Evolutionary conservation across 2,329 filamentous ascomycete species (phyloP).

Genomic region (Salinomyces thailandicus): DNA sequence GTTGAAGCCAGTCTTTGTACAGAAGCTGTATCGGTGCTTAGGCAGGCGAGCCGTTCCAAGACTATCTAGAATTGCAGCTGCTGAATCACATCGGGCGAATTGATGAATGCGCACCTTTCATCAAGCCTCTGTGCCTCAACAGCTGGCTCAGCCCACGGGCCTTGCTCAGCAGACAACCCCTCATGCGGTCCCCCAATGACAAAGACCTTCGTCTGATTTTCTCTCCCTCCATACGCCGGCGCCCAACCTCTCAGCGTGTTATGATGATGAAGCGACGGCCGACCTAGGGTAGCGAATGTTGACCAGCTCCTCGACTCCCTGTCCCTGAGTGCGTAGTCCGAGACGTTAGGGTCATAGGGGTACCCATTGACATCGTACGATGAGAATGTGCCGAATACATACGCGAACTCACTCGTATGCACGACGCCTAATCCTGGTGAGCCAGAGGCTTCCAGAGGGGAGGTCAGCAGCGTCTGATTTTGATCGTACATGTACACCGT

Average conservation of each 20-base stretch:
- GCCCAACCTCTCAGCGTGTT: slow-evolving; percentile 35
- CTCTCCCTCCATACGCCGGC: slow-evolving; percentile 26
- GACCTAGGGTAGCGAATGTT: slow-evolving; percentile 34
- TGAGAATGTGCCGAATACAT: slow-evolving; percentile 35
- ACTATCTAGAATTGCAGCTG: not conserved
- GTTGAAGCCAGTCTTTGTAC: too few relatives aligned
- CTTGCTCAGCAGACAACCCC: slow-evolving; percentile 34
- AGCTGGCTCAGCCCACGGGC: slow-evolving; percentile 20
- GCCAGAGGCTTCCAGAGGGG: slow-evolving; percentile 13
- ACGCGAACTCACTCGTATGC: slow-evolving; percentile 46
- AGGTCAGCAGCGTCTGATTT: slow-evolving; percentile 45
- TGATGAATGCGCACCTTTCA: slow-evolving; percentile 40
- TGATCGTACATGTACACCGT: slow-evolving; percentile 41
- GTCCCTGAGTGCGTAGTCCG: slow-evolving; percentile 32
- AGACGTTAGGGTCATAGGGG: slow-evolving; percentile 21
- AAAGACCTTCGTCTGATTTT: slow-evolving; percentile 26
- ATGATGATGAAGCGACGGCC: slow-evolving; percentile 22
- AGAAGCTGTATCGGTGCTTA: too few relatives aligned
- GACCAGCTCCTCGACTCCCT: slow-evolving; percentile 40
- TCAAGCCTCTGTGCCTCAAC: slow-evolving; percentile 31
- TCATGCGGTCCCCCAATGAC: slow-evolving; percentile 37
- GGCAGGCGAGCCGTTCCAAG: too few relatives aligned
- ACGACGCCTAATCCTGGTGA: slow-evolving; percentile 35
- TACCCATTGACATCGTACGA: slow-evolving; percentile 34
- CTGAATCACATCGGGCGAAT: slow-evolving; percentile 20